A percentile compares a stretch with the other conserved stretches of the same genome.
phyloP scores from a whole-genome alignment of 108 stramenopile genomes.

The Schizochytrium sp. region DNA sequence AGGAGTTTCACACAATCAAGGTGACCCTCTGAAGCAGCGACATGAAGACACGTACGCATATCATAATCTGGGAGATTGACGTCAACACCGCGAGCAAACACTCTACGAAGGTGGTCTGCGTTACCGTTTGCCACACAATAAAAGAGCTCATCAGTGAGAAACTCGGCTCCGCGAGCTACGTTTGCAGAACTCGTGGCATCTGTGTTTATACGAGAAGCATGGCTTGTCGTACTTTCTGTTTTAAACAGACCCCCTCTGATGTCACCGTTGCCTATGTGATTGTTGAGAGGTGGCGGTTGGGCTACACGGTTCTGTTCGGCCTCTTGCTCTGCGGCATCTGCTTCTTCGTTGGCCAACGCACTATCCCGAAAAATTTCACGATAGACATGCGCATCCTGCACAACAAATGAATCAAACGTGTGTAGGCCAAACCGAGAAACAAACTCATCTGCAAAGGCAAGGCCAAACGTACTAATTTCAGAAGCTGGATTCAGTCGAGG shows the following conservation, averaged over 20 bases:
- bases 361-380: slow-evolving; percentile 24
- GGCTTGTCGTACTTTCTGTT: neutral
- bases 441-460: neutral
- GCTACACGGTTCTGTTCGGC: neutral
- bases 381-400: slow-evolving; percentile 56
- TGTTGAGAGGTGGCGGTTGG: no score
- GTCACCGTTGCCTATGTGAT: no score
- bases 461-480: slow-evolving; percentile 14
- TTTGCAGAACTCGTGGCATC: slow-evolving; percentile 37
- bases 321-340: neutral
- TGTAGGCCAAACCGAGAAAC: slow-evolving; percentile 26
- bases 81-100: slow-evolving; percentile 72
- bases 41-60: slow-evolving; percentile 87
- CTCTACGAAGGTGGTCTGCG: neutral
- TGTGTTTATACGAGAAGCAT: neutral
- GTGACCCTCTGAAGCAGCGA: slow-evolving; percentile 88
- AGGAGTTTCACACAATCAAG: slow-evolving; percentile 78
- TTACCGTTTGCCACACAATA: slow-evolving; percentile 21
- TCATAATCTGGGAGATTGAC: slow-evolving; percentile 88
- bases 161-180: slow-evolving; percentile 5
- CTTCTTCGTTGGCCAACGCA: neutral
- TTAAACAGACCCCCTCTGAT: neutral
- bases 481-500: slow-evolving; percentile 42
- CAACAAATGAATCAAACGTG: slow-evolving; percentile 46
- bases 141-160: slow-evolving; percentile 54